Evolutionary conservation across 306 rosid genomes (phyloP).

Genomic region (Crataegus laevigata): DNA sequence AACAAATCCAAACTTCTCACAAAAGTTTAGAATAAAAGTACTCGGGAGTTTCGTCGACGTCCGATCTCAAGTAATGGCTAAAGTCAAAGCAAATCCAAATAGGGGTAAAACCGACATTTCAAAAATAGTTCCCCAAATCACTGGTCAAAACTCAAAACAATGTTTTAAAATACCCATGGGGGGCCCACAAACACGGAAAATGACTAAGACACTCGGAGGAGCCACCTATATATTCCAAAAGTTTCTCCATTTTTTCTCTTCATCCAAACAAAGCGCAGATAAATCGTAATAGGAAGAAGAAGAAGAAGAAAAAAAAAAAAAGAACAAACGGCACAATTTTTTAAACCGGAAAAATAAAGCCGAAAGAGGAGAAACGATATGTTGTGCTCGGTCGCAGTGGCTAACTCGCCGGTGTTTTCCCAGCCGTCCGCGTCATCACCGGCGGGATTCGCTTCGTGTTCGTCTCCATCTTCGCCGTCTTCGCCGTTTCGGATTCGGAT

Average conservation of each 20-base stretch:
- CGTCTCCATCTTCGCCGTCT: conserved; percentile 43
- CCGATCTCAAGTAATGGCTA: not conserved
- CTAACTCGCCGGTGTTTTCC: conserved; percentile 76
- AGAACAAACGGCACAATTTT: not conserved
- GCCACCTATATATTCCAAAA: not conserved
- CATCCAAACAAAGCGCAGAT: not conserved
- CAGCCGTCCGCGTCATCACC: conserved; percentile 45
- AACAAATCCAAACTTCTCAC: too few relatives aligned
- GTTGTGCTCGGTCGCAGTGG: conserved; percentile 75
- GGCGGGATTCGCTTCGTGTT: conserved; percentile 42
- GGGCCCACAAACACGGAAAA: conserved; percentile 18
- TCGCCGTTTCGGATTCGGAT: conserved; percentile 57
- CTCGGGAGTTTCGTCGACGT: not conserved
- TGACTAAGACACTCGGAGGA: not conserved
- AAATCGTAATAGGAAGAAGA: not conserved
- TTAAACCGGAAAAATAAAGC: not conserved
- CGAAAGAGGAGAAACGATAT: conserved; percentile 15
- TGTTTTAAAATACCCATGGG: not conserved
- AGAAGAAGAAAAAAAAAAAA: too few relatives aligned
- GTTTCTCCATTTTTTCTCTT: not conserved
- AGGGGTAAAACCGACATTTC: conserved; percentile 7
- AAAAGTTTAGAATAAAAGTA: not conserved
- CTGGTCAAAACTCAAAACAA: conserved; percentile 4
- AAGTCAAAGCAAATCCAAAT: not conserved
- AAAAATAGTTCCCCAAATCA: not conserved